Conservation (phyloP, 331 rosid species). For the Erythrophleum ivorense region DNA sequence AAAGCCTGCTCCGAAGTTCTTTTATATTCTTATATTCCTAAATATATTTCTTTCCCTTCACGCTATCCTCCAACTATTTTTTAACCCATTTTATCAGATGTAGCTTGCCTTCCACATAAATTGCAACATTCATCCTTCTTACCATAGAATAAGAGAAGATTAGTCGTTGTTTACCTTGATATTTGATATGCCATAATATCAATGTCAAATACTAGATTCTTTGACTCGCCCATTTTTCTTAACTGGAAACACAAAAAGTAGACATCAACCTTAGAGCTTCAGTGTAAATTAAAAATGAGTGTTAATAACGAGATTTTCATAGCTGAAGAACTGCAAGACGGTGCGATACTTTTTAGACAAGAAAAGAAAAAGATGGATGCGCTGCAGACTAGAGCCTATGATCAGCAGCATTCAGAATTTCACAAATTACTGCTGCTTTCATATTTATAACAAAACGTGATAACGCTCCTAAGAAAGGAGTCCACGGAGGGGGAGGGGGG, state of each 20-base stretch:
- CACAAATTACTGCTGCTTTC: too few species aligned
- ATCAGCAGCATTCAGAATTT: neutral
- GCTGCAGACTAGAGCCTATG: too few species aligned
- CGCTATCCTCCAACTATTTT: neutral
- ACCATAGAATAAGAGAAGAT: neutral
- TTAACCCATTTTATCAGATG: neutral
- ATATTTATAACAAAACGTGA: too few species aligned
- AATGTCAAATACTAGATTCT: neutral
- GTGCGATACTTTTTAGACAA: neutral
- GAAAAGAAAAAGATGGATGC: neutral
- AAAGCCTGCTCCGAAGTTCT: neutral
- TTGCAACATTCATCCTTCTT: neutral
- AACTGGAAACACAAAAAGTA: neutral
- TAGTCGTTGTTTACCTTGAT: neutral
- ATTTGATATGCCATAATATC: neutral
- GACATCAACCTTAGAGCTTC: too few species aligned
- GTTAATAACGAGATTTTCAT: neutral
- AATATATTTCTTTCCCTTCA: neutral
- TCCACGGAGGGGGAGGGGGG: neutral
- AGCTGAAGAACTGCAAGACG: neutral
- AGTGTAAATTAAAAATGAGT: too few species aligned
- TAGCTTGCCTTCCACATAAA: neutral
- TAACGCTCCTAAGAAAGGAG: neutral
- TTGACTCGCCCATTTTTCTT: too few species aligned
- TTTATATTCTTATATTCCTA: neutral